A percentile compares a stretch with the other conserved stretches of the same genome.
phyloP scores from a whole-genome alignment of 164 flowering plant species.

The Vitis rotundifolia region DNA sequence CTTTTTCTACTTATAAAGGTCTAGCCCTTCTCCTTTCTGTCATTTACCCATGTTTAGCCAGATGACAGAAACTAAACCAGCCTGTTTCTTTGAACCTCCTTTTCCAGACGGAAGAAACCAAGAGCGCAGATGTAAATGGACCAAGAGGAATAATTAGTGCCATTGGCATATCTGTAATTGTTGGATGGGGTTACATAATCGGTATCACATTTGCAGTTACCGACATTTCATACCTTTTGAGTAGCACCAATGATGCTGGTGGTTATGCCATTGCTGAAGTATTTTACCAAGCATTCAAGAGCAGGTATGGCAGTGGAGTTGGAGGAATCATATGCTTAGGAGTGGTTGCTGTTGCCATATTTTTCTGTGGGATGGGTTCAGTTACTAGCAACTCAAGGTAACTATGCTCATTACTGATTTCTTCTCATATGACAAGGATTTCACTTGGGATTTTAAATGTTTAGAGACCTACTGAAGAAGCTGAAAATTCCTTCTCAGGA shows the following conservation, averaged over 20 bases:
- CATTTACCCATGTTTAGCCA: background rate
- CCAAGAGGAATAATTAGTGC: conserved; percentile 91
- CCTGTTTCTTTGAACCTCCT: conserved; percentile 6
- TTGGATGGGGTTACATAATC: conserved; percentile 86
- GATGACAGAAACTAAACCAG: conserved; percentile 1
- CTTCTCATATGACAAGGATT: conserved; percentile 3
- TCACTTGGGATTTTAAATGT: background rate
- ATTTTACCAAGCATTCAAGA: conserved; percentile 77
- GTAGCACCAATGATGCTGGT: conserved; percentile 73
- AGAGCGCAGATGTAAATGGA: conserved; percentile 85
- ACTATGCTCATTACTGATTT: background rate
- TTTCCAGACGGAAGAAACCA: conserved; percentile 91
- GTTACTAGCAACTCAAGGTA: conserved; percentile 94
- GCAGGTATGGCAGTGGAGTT: conserved; percentile 80
- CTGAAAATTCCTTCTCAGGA: conserved; percentile 42
- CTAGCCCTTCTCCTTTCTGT: background rate
- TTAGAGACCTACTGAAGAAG: background rate
- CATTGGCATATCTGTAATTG: conserved; percentile 80
- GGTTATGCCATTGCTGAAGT: conserved; percentile 95
- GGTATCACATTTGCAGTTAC: conserved; percentile 89
- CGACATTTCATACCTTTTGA: conserved; percentile 67
- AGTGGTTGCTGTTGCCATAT: conserved; percentile 80
- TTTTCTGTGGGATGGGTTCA: conserved; percentile 92
- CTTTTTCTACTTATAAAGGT: background rate
- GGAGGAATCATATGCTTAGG: conserved; percentile 92